phyloP scores from a whole-genome alignment of 257 asterid species.

The Nicotiana noctiflora region DNA sequence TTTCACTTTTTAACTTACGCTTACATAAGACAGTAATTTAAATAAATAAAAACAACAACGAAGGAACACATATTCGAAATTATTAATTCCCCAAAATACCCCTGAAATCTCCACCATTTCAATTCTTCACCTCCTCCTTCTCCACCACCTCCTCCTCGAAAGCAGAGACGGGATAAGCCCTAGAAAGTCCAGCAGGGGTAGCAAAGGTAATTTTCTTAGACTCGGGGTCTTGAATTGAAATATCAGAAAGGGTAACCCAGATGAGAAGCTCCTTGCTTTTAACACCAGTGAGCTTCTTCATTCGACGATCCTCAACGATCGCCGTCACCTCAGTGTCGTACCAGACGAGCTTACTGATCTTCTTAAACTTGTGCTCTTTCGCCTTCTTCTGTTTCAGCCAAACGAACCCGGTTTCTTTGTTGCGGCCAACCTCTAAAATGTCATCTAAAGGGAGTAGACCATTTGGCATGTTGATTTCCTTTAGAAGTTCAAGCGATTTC shows the following conservation, averaged over 20 bases:
- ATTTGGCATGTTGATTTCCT: conserved; percentile 51
- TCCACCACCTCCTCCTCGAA: conserved; percentile 29
- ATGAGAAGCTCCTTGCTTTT: conserved; percentile 71
- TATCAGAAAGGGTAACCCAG: conserved; percentile 55
- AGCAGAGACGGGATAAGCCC: conserved; percentile 55
- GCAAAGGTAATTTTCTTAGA: conserved; percentile 44
- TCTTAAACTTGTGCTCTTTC: conserved; percentile 47
- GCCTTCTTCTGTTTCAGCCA: conserved; percentile 66
- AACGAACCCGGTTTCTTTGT: conserved; percentile 52
- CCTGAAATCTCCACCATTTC: not conserved
- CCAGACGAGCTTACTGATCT: conserved; percentile 44
- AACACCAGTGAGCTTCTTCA: conserved; percentile 71
- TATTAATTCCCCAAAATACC: not conserved
- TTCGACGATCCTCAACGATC: conserved; percentile 53
- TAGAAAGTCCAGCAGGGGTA: conserved; percentile 47
- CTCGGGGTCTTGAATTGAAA: conserved; percentile 36
- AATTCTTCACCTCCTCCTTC: conserved; percentile 9
- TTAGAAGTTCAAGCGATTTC: conserved; percentile 52
- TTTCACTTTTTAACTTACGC: not conserved
- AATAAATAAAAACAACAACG: not conserved
- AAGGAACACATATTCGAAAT: not conserved
- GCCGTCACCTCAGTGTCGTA: conserved; percentile 67
- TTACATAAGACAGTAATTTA: not conserved
- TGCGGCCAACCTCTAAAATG: conserved; percentile 53
- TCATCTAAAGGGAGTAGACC: conserved; percentile 73